phyloP scores from a whole-genome alignment of 306 rosid species.

The Cucumis cinereus region DNA sequence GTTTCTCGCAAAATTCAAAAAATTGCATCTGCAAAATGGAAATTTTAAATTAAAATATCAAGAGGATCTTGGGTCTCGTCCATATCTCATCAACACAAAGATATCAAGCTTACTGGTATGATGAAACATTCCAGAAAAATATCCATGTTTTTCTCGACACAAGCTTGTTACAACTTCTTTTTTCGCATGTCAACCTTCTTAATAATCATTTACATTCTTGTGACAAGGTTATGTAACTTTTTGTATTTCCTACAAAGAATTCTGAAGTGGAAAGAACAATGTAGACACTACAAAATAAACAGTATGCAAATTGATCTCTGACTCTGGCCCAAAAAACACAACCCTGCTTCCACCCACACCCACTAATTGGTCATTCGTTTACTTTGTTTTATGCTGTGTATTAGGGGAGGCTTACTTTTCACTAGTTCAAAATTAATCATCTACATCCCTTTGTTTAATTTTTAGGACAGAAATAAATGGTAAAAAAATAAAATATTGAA shows the following conservation, averaged over 20 bases:
- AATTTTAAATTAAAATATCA: not conserved
- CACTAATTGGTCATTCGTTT: not conserved
- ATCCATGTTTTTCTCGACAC: not conserved
- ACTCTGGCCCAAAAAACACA: not conserved
- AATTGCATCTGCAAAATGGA: slow-evolving; percentile 46
- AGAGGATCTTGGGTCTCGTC: not conserved
- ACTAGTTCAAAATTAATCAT: not conserved
- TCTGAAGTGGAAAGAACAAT: not conserved
- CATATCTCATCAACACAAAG: not conserved
- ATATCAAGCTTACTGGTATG: not conserved
- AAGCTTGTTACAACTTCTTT: not conserved
- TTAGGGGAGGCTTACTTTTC: not conserved
- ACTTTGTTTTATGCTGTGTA: not conserved
- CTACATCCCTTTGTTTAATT: not conserved
- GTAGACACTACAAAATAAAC: not conserved
- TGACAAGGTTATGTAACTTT: too few relatives aligned
- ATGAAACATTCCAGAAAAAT: not conserved
- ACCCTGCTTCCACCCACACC: not conserved
- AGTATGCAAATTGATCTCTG: not conserved
- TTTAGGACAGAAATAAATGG: not conserved
- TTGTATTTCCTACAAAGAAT: too few relatives aligned
- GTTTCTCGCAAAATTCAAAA: slow-evolving; percentile 67
- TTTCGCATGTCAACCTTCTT: too few relatives aligned
- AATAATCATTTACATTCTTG: not conserved
- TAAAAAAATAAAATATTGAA: not conserved